Percentiles rank a stretch among this genome's conserved stretches.
phyloP scores from a whole-genome alignment of 331 rosid genomes.

The Spiraea crenata region DNA sequence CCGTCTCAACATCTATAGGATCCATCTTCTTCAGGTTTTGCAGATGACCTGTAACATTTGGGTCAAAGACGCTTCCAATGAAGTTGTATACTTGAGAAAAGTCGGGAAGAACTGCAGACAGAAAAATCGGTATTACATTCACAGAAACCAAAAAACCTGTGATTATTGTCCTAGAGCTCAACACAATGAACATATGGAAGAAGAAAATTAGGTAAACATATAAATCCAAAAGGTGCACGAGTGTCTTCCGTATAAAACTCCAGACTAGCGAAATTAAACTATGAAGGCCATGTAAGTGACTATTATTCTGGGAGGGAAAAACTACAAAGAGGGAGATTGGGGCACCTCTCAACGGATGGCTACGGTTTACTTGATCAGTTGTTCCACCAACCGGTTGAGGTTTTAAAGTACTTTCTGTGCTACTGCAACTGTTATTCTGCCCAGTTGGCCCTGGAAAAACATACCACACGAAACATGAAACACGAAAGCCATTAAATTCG shows the following conservation, averaged over 20 bases:
- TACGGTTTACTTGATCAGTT: conserved; percentile 50
- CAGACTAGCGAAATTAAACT: neutral
- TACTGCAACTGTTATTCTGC: conserved; percentile 70
- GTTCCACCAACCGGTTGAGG: conserved; percentile 48
- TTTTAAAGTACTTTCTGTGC: conserved; percentile 62
- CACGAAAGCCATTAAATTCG: conserved; percentile 8
- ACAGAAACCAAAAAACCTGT: neutral
- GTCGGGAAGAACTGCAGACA: conserved; percentile 89
- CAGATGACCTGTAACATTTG: conserved; percentile 60
- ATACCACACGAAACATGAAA: conserved; percentile 9
- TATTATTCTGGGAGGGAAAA: neutral
- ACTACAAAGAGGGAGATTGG: conserved; percentile 5
- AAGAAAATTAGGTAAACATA: neutral
- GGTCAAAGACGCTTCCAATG: conserved; percentile 96
- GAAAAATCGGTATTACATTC: conserved; percentile 4
- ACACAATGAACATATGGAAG: neutral
- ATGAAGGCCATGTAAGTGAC: neutral
- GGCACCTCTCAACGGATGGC: conserved; percentile 66
- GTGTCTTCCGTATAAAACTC: neutral
- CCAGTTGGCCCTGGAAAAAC: conserved; percentile 47
- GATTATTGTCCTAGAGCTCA: neutral
- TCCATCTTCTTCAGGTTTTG: conserved; percentile 82
- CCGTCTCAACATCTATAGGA: conserved; percentile 92
- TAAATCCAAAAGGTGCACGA: conserved; percentile 6
- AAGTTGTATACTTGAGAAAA: conserved; percentile 77